Evolutionary conservation across 768 basidiomycete genomes (phyloP).

Genomic region (Calocera viscosa): DNA sequence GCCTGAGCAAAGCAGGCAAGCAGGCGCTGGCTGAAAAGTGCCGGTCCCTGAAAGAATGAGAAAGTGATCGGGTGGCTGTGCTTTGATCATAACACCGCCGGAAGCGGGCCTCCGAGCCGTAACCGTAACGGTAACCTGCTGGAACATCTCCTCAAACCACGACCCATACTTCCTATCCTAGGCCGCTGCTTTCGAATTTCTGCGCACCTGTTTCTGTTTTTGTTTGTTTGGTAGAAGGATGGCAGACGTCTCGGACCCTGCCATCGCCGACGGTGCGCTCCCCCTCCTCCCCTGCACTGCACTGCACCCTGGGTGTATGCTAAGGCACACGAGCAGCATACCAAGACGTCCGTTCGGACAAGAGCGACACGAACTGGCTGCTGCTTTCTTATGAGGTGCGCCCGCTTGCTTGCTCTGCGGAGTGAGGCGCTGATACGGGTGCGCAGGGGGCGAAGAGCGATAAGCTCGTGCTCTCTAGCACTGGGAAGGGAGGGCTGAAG

Average conservation of each 20-base stretch:
- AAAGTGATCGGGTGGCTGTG: no score
- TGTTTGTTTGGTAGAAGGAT: constrained; percentile 31
- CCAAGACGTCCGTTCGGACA: constrained; percentile 72
- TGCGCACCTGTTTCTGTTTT: no score
- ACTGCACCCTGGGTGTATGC: constrained; percentile 22
- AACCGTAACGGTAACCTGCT: no score
- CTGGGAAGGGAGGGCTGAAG: constrained; percentile 64
- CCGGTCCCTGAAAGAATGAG: no score
- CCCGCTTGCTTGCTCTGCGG: constrained; percentile 22
- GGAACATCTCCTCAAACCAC: no score
- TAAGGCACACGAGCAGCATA: constrained; percentile 46
- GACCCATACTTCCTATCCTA: no score
- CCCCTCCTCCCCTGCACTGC: constrained; percentile 14
- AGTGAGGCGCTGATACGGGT: constrained; percentile 44
- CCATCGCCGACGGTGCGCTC: constrained; percentile 60
- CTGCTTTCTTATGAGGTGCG: constrained; percentile 76
- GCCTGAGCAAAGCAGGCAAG: no score
- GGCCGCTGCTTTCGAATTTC: no score
- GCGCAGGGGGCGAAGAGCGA: constrained; percentile 33
- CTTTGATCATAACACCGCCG: no score
- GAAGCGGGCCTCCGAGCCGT: no score
- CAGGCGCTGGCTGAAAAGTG: no score
- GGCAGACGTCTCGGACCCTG: constrained; percentile 68
- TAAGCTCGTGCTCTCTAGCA: constrained; percentile 62
- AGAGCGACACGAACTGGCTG: constrained; percentile 79